A percentile compares a stretch with the other conserved stretches of the same genome.
Evolutionary conservation across 306 rosid genomes (phyloP).

Genomic region (Luffa aegyptiaca): DNA sequence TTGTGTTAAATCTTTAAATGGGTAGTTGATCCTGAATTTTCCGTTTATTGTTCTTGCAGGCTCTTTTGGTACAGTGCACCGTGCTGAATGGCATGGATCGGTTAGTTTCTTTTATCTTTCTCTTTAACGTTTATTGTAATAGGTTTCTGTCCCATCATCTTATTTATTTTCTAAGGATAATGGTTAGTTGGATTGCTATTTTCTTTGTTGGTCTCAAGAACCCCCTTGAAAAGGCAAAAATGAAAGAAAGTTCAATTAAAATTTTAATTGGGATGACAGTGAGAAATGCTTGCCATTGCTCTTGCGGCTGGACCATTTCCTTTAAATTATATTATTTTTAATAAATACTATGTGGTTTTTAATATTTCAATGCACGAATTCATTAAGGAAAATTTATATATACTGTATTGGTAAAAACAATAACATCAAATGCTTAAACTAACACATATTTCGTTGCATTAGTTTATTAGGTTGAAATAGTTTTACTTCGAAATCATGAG

Average conservation of each 20-base stretch:
- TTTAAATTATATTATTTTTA: not conserved
- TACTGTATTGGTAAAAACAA: not conserved
- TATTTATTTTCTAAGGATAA: not conserved
- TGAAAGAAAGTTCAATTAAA: not conserved
- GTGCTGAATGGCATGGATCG: slow-evolving; percentile 98
- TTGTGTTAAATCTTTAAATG: not conserved
- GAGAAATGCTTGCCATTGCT: not conserved
- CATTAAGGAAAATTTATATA: not conserved
- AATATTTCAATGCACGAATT: not conserved
- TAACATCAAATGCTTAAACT: not conserved
- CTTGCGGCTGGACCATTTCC: not conserved
- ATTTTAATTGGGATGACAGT: not conserved
- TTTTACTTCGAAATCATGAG: not conserved
- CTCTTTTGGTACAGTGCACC: slow-evolving; percentile 95
- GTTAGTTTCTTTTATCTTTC: slow-evolving; percentile 30
- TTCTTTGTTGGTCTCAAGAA: not conserved
- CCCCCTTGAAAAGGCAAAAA: not conserved
- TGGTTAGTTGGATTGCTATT: not conserved
- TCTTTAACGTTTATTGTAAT: not conserved
- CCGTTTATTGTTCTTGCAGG: slow-evolving; percentile 33
- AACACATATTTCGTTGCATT: not conserved
- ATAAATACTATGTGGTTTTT: not conserved
- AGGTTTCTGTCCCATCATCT: not conserved
- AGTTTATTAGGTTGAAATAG: not conserved
- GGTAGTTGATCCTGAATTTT: not conserved